Evolutionary conservation across 2,329 filamentous ascomycete species (phyloP), one percentile per base, ranked within the genome.

Genomic region (Ciborinia camelliae): DNA sequence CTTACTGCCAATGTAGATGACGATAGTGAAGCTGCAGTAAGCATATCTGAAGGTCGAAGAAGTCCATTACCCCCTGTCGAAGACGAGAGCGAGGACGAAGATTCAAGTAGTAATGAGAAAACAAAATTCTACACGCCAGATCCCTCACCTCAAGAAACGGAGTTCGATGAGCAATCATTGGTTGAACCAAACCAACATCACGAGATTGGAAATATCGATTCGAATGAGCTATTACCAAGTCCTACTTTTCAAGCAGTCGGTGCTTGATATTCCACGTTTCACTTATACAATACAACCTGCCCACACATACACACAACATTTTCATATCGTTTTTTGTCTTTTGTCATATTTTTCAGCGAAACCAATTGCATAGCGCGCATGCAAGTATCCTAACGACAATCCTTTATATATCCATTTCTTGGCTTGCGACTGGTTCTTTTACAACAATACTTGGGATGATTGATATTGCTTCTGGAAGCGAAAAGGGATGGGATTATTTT

Each of bases 21-120:
- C 12, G 86, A 87, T 68, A 87, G 84, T 67, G 86, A 88, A 67
- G 81, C 79, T 4, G 85, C 84, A 0, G 72, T 84, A 20, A 87
- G 84, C 73, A 82, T 86, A 66, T 86, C 84, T 0, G 86, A 87
- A 20, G 85, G 84, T 2, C 78, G 81, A 32, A 79, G 81, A 62
- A 84, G 84, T 20, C 84, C 85, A 1, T 75, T 87, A 23, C 81
- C 83, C 12, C 81, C 84, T 43, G 81, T 82, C 65, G 75, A 76
- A 28, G 72, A 76, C 54, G 74, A 71, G 10, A 71, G 68, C 30
- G 68, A 71, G 18, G 63, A 66, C 5, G 64, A 62, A 30, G 43
- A 63, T 26, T 58, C 63, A 63, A 35, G 59, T 37, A 64, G 65
- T 50, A 69, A 68, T 23, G 58, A 39, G 2, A 52, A 28, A 52